These are phyloP conservation scores for Chloranthus sessilifolius DNA, from an alignment of 164 flowering plant genomes.

Conservation along the genomic window DNA sequence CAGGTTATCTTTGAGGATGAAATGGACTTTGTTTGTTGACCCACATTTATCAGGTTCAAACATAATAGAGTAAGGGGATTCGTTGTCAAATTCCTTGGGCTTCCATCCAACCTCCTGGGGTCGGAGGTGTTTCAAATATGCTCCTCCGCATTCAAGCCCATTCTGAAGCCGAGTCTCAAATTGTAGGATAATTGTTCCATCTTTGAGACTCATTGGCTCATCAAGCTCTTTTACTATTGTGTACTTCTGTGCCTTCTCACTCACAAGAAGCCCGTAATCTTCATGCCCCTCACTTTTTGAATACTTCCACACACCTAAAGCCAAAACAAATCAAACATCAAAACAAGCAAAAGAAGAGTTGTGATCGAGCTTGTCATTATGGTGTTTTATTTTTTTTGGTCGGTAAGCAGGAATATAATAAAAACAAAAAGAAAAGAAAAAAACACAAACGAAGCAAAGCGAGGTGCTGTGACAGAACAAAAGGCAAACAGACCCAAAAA, in stretches of 20 bases:
- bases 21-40: constrained; percentile 88
- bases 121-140: constrained; percentile 88
- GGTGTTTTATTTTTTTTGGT: too few species aligned
- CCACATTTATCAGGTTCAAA: constrained; percentile 99
- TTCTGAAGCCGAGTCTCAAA: constrained; percentile 84
- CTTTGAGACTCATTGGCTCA: constrained; percentile 57
- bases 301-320: constrained; percentile 89
- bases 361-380: too few species aligned
- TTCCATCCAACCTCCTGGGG: constrained; percentile 98
- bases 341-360: too few species aligned
- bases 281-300: constrained; percentile 96
- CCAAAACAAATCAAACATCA: constrained; percentile 2
- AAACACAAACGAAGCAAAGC: too few species aligned
- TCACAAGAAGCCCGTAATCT: constrained; percentile 92
- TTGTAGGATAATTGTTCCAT: constrained; percentile 69
- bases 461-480: too few species aligned
- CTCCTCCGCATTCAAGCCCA: constrained; percentile 99
- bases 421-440: too few species aligned
- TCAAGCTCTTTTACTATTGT: constrained; percentile 92
- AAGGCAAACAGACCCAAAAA: too few species aligned
- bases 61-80: constrained; percentile 93
- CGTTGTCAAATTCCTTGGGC: constrained; percentile 75
- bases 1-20: constrained; percentile 91
- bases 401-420: too few species aligned
- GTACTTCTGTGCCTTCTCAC: constrained; percentile 87